Percentiles rank a stretch among this genome's conserved stretches.
These are phyloP conservation scores for Rhizopogon roseolus DNA, from an alignment of 768 basidiomycete species.

Conservation along the genomic window DNA sequence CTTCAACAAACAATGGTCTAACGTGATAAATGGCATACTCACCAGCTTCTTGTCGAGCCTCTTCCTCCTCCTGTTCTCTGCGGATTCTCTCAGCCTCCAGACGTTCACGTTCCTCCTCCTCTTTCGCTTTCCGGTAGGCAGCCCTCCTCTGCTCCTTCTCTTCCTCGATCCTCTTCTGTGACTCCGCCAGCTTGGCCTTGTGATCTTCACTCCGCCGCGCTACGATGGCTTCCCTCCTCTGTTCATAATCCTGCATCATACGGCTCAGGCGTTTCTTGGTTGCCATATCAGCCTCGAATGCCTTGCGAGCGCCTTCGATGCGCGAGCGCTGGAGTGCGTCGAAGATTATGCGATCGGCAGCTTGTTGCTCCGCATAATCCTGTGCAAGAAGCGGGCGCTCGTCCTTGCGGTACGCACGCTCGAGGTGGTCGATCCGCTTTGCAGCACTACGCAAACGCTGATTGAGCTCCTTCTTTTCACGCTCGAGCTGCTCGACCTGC, in stretches of 20 bases:
- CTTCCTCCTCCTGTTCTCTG: constrained; percentile 35
- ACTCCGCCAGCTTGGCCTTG: constrained; percentile 48
- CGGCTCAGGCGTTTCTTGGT: constrained; percentile 72
- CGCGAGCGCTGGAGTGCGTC: constrained; percentile 54
- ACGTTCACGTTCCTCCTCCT: constrained; percentile 33
- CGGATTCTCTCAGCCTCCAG: constrained; percentile 19
- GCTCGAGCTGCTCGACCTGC: constrained; percentile 93
- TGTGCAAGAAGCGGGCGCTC: constrained; percentile 80
- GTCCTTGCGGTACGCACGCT: constrained; percentile 92
- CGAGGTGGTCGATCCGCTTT: constrained; percentile 93
- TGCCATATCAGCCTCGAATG: constrained; percentile 63
- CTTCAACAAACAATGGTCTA: constrained; percentile 7
- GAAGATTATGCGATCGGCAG: constrained; percentile 66
- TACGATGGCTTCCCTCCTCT: constrained; percentile 48
- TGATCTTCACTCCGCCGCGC: constrained; percentile 63
- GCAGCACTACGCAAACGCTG: constrained; percentile 77
- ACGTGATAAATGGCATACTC: constrained; percentile 14
- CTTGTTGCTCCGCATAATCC: constrained; percentile 87
- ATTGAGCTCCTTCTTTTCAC: constrained; percentile 86
- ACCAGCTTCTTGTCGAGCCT: constrained; percentile 48
- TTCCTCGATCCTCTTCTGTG: constrained; percentile 68
- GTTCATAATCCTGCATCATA: constrained; percentile 67
- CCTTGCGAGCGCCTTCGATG: constrained; percentile 45
- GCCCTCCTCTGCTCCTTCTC: constrained; percentile 75
- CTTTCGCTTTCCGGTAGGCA: constrained; percentile 55